Base-by-base conservation (phyloP, 2,329 filamentous ascomycete genomes). In the Aspergillus intermedius region DNA sequence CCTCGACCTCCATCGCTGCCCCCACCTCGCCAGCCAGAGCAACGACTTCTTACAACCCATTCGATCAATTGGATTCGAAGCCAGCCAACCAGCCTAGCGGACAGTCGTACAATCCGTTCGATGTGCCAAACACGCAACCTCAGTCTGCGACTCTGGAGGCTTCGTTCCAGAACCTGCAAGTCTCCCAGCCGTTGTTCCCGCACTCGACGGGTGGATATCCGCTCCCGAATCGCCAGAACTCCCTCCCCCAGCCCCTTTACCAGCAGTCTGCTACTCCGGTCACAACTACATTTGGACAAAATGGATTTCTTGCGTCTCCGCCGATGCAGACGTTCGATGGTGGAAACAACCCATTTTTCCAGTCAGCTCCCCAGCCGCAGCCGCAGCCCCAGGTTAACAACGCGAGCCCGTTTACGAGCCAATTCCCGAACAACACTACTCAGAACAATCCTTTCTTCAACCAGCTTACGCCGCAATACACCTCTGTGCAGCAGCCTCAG, bases 151-250 rank as follows among this genome's bases (percentile, higher is more conserved):
- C 64, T 9, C 67, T 90, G 15, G 81, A 83, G 54, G 81, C 86
- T 58, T 82, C 86, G 1, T 87, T 95, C 60, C 84, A 91, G 62
- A 82, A 80, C 53, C 77, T 95, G 68, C 83, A 87, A 34, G 72
- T 95, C 2, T 81, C 81, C 8, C 81, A 82, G 56, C 80, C 81
- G 34, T 73, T 90, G 25, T 90, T 91, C 63, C 86, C 87, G 6
- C 82, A 90, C 60, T 83, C 84, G 47, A 91, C 87, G 1, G 86
- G 87, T 47, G 87, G 74, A 48, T 77, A 76, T 57, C 37, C 25
- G 25, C 25, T 30, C 9, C 68, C 72, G 6, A 66, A 59, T 45
- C 69, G 71, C 47, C 70, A 72, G 48, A 61, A 65, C 34, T 65
- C 70, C 19, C 53, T 65, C 45, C 65, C 67, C 42, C 69, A 74